These are phyloP conservation scores for Aspergillus fumigatiaffinis DNA, from an alignment of 2,329 filamentous ascomycete genomes.

Conservation along the genomic window DNA sequence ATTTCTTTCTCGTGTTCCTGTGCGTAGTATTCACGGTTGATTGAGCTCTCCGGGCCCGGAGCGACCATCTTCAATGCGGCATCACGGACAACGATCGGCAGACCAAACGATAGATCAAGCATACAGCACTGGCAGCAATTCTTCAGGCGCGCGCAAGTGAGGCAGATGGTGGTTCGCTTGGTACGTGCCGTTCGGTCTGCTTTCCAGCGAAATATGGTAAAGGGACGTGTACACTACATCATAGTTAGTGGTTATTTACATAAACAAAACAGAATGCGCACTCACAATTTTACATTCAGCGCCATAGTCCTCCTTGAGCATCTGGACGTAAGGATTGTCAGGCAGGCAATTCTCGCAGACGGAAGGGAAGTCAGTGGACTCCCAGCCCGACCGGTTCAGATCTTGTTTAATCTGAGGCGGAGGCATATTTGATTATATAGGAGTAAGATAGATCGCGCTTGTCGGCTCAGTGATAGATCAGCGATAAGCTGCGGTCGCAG, in stretches of 20 bases:
- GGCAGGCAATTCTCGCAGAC: constrained; percentile 82
- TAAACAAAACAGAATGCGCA: background rate
- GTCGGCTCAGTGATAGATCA: background rate
- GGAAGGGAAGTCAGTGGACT: constrained; percentile 59
- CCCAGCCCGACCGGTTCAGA: constrained; percentile 92
- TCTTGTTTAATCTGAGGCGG: constrained; percentile 94
- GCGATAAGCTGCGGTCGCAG: background rate
- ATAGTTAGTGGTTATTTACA: constrained; percentile 5
- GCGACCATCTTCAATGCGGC: constrained; percentile 97
- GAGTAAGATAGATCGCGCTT: background rate
- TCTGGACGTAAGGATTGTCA: constrained; percentile 96
- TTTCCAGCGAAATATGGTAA: constrained; percentile 94
- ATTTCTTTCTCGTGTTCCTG: constrained; percentile 96
- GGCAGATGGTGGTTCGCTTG: constrained; percentile 90
- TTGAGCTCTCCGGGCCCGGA: constrained; percentile 82
- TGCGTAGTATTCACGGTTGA: constrained; percentile 96
- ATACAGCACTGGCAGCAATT: constrained; percentile 99
- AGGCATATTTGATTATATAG: constrained; percentile 49
- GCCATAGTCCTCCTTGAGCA: constrained; percentile 96
- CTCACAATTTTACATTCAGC: constrained; percentile 69
- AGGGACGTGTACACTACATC: constrained; percentile 75
- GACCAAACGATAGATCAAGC: constrained; percentile 92
- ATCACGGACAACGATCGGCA: constrained; percentile 92
- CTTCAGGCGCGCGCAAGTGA: constrained; percentile 94
- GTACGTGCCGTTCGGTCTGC: constrained; percentile 85